Conservation (phyloP, 257 asterid species). For the Fraxinus cuspidata region DNA sequence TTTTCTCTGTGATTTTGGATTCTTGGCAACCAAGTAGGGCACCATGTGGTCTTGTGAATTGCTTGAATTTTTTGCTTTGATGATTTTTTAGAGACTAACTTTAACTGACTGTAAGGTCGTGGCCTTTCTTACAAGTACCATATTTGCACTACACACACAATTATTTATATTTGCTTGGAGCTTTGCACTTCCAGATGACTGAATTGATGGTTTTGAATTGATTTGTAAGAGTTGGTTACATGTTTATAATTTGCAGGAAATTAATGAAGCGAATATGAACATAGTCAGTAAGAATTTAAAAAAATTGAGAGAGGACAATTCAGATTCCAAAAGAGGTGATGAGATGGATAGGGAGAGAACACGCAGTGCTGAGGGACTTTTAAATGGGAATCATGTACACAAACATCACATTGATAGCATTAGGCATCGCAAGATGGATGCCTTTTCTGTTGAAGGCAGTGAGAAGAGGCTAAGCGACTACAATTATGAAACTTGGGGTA, state of each 20-base stretch:
- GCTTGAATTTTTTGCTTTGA: conserved; percentile 19
- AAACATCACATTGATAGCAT: conserved; percentile 26
- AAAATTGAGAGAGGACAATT: conserved; percentile 32
- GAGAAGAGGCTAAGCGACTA: conserved; percentile 29
- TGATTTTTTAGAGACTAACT: conserved; percentile 27
- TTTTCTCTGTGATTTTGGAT: background rate
- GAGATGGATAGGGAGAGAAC: conserved; percentile 36
- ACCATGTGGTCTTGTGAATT: conserved; percentile 14
- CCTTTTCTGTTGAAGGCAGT: conserved; percentile 24
- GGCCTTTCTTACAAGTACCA: conserved; percentile 26
- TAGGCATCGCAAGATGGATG: conserved; percentile 23
- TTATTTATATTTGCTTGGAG: conserved; percentile 47
- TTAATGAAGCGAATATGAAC: conserved; percentile 29
- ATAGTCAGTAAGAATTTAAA: conserved; percentile 27
- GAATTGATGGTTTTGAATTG: conserved; percentile 75
- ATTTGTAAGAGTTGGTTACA: conserved; percentile 73
- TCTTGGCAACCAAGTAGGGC: conserved; percentile 18
- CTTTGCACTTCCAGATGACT: conserved; percentile 64
- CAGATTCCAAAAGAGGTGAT: conserved; percentile 39
- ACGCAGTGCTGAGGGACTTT: conserved; percentile 32
- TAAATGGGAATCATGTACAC: conserved; percentile 39
- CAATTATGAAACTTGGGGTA: conserved; percentile 38
- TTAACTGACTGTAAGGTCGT: conserved; percentile 28
- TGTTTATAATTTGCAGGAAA: conserved; percentile 52
- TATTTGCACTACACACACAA: conserved; percentile 45